Percentiles rank a stretch among this genome's conserved stretches.
These are phyloP conservation scores for Graphilbum ipis-grandicollis DNA, from an alignment of 2,329 filamentous ascomycete genomes.

Conservation along the genomic window DNA sequence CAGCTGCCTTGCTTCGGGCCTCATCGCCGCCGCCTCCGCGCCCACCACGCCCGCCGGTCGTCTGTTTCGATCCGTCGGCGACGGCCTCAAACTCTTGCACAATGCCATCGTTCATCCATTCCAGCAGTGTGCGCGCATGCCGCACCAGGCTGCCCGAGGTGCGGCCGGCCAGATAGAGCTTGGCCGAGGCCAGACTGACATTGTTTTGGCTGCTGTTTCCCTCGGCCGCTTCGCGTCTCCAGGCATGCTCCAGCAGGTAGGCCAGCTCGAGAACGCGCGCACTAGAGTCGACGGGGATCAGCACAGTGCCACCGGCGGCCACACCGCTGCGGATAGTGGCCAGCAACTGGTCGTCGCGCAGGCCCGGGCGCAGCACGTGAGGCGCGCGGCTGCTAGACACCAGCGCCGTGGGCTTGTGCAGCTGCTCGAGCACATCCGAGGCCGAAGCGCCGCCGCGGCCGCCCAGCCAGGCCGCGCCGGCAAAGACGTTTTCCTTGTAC, in stretches of 20 bases:
- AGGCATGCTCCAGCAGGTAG: slow-evolving; percentile 83
- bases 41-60: slow-evolving; percentile 25
- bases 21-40: slow-evolving; percentile 31
- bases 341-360: slow-evolving; percentile 71
- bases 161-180: slow-evolving; percentile 68
- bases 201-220: slow-evolving; percentile 24
- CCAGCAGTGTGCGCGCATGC: slow-evolving; percentile 85
- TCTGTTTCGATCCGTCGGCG: slow-evolving; percentile 28
- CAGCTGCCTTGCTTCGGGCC: slow-evolving; percentile 35
- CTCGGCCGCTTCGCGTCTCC: slow-evolving; percentile 48
- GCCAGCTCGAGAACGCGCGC: slow-evolving; percentile 85
- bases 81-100: slow-evolving; percentile 77
- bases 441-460: slow-evolving; percentile 51
- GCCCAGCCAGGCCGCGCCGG: slow-evolving; percentile 85
- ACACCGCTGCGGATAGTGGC: slow-evolving; percentile 68
- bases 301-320: slow-evolving; percentile 67
- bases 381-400: slow-evolving; percentile 75
- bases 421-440: slow-evolving; percentile 80
- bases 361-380: slow-evolving; percentile 54
- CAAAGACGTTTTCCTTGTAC: slow-evolving; percentile 84
- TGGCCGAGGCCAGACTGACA: slow-evolving; percentile 33
- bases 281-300: slow-evolving; percentile 90
- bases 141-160: slow-evolving; percentile 80
- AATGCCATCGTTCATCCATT: slow-evolving; percentile 98
- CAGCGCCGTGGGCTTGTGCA: slow-evolving; percentile 83